Evolutionary conservation across 2,329 filamentous ascomycete genomes (phyloP), one percentile per base, ranked within the genome.

Genomic region (Cladophialophora chaetospira): DNA sequence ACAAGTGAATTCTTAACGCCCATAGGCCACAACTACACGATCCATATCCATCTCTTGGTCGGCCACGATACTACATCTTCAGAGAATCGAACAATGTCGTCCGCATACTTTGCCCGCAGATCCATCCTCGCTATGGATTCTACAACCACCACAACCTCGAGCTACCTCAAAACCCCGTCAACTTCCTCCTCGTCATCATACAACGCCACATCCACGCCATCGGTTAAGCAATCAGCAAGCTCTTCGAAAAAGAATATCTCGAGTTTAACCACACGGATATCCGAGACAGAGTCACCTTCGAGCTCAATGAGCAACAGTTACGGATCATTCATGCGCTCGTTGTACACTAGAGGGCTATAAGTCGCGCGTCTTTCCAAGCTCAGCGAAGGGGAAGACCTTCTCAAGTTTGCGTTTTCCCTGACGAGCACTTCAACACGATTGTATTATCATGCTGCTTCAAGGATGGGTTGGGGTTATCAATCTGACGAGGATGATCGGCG

Each of bases 51-150:
- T n/a, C n/a, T n/a, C n/a, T n/a, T n/a, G n/a, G n/a, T 21, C 36
- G 17, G 11, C 17, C 17, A 15, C n/a, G 10, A 42, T 5, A 42
- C 17, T 9, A 25, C 15, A 25, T 44, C 42, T n/a, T 23, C 19
- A 28, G 9, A 28, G n/a, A 17, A 28, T 28, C 19, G 21, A 11
- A 42, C 25, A 31, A 52, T 52, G 48, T 47, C 54, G 40, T 57
- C 54, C 2, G 54, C 46, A 29, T 57, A 46, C 48, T 52, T 57
- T 13, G 54, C 54, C 13, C 47, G 54, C 40, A 52, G 43, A 52
- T 52, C 54, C 10, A 29, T 51, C 15, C 47, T 51, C 35, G 47
- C 54, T 23, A 52, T 51, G 15, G 49, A 57, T 40, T 40, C 54
- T 3, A 25, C 54, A 4, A 47, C 40, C 10, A 17, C 21, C 29